Base-by-base conservation (phyloP, 2,329 filamentous ascomycete genomes). In the Paramyrothecium sp. region DNA sequence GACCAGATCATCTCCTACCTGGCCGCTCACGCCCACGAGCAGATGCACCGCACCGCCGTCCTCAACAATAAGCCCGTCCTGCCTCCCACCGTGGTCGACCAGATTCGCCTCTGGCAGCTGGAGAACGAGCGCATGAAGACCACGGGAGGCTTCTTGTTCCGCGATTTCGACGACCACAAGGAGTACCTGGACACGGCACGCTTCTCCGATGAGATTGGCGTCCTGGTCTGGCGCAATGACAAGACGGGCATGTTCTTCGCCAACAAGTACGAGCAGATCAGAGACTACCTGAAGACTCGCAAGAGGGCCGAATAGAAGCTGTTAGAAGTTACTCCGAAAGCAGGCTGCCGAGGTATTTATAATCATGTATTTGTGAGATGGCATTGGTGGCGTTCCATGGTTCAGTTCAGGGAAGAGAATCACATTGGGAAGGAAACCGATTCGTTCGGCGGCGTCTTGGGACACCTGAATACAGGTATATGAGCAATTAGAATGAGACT, bases 1-100 rank as follows among this genome's bases (percentile, higher is more conserved):
- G 89, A 96, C 66, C 95, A 99, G 72, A 96, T 99, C 72, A 94
- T 99, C 67, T 88, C 89, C 19, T 99, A 98, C 75, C 86, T 99
- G 2, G 87, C 89, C 8, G 89, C 91, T 3, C 94, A 99, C 75
- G 95, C 95, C 0, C 95, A 99, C 75, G 92, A 96, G 49, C 91
- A 98, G 73, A 92, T 99, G 85, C 88, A 89, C 65, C 89, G 89
- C 60, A 81, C 84, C 48, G 83, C 85, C 7, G 76, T 80, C 23
- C 63, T 80, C 51, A 67, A 83, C 59, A 83, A 83, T 67, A 81
- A 81, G 60, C 90, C 93, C 2, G 85, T 97, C 17, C 82, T 99
- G 2, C 95, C 96, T 1, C 93, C 95, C 0, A 98, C 96, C 0
- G 95, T 99, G 17, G 91, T 97, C 61, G 95, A 99, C 74, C 95